These are phyloP conservation scores for Acaromyces ingoldii DNA, from an alignment of 1,284 basidiomycete species.

Conservation along the genomic window DNA sequence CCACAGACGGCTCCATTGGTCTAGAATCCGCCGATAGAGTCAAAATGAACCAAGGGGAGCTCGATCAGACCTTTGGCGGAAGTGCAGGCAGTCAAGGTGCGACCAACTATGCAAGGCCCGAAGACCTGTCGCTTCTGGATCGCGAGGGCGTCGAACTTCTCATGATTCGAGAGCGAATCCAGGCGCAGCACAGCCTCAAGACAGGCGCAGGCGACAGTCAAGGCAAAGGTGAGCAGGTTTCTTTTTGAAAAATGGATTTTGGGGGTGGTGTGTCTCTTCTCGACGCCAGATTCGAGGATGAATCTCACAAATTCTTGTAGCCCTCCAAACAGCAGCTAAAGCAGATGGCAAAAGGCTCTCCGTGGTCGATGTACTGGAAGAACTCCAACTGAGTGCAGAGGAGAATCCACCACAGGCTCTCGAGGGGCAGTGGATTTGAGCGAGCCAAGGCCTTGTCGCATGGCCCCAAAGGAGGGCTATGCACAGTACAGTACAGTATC, in stretches of 20 bases:
- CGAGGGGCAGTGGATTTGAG: slow-evolving; percentile 34
- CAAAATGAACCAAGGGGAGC: slow-evolving; percentile 26
- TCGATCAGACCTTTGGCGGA: slow-evolving; percentile 33
- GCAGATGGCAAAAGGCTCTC: slow-evolving; percentile 15
- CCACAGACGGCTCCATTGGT: slow-evolving; percentile 23
- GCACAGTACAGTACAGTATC: too few relatives aligned
- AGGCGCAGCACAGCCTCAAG: slow-evolving; percentile 21
- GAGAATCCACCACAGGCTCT: slow-evolving; percentile 20
- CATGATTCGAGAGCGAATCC: slow-evolving; percentile 24
- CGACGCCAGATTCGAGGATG: too few relatives aligned
- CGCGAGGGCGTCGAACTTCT: slow-evolving; percentile 33
- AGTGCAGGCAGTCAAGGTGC: slow-evolving; percentile 20
- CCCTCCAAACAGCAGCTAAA: not conserved
- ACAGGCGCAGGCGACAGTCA: slow-evolving; percentile 25
- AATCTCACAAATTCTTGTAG: too few relatives aligned
- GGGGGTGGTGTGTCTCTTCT: not conserved
- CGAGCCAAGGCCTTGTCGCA: too few relatives aligned
- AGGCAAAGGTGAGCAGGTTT: slow-evolving; percentile 13
- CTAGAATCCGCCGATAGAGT: slow-evolving; percentile 19
- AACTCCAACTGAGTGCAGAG: slow-evolving; percentile 19
- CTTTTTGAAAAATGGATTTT: not conserved
- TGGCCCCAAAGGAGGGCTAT: too few relatives aligned
- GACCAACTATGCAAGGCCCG: slow-evolving; percentile 28
- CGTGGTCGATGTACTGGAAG: slow-evolving; percentile 20
- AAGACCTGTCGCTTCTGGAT: slow-evolving; percentile 24